phyloP scores from a whole-genome alignment of 805 yeast species.

The Schwanniomyces vanrijiae region DNA sequence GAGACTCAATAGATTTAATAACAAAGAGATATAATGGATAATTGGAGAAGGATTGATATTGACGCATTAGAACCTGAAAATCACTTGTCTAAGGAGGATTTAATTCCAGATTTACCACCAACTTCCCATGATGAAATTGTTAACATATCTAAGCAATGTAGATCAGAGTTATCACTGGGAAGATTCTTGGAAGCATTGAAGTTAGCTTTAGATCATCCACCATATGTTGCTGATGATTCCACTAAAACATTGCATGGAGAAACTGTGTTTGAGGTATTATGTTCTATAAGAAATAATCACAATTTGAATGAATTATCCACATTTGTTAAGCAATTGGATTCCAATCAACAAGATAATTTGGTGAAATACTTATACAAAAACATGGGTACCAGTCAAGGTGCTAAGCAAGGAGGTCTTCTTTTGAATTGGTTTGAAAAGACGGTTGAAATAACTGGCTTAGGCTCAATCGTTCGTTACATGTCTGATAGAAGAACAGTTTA shows the following conservation, averaged over 20 bases:
- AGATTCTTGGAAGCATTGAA: constrained; percentile 66
- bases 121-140: constrained; percentile 50
- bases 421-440: constrained; percentile 93
- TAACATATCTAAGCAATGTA: constrained; percentile 54
- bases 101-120: constrained; percentile 54
- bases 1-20: too few relatives aligned
- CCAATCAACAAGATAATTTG: constrained; percentile 72
- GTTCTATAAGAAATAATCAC: constrained; percentile 52
- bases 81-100: constrained; percentile 61
- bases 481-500: constrained; percentile 82
- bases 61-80: constrained; percentile 88
- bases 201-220: constrained; percentile 68
- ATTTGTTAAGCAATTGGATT: constrained; percentile 57
- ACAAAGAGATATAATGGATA: constrained; percentile 45
- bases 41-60: constrained; percentile 93
- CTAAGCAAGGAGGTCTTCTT: constrained; percentile 81
- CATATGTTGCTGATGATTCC: constrained; percentile 71
- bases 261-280: constrained; percentile 67
- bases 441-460: constrained; percentile 80
- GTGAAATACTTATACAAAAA: constrained; percentile 84
- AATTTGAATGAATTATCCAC: constrained; percentile 63
- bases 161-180: constrained; percentile 68
- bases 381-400: constrained; percentile 75
- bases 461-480: constrained; percentile 82
- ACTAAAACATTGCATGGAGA: constrained; percentile 47